Base-by-base conservation (phyloP, 2,329 filamentous ascomycete species). In the Exophiala sp. region DNA sequence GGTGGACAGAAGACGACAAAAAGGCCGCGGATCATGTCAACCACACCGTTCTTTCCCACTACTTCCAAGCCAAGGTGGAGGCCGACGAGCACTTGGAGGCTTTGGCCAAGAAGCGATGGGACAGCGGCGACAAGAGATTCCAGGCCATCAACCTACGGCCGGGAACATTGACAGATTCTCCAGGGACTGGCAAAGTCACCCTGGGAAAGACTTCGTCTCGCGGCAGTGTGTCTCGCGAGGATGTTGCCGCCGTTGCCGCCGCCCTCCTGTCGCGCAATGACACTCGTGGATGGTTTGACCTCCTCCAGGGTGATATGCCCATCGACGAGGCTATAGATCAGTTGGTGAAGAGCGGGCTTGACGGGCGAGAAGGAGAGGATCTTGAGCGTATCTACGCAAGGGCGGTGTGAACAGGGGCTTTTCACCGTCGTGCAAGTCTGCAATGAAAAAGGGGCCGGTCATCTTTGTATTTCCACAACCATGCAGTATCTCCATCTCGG, bases 31-130 rank as follows among this genome's bases (percentile, higher is more conserved):
- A 73, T 44, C 68, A 73, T 53, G 65, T 70, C 29, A 77, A 77
- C 57, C 67, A 65, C n/a, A 68, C 74, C 22, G 62, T 73, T 0
- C 64, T 80, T 14, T 73, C 75, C 1, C 66, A 71, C 9, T 80
- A 80, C 58, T 73, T 69, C 56, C 67, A 73, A 35, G 77, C 77
- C 14, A 80, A 80, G 58, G 67, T 77, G 22, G 76, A 75, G 18
- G 76, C 77, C 1, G 77, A 80, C 54, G 75, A 79, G 63, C 75
- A 75, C 43, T 65, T 79, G 58, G 73, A 73, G 8, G 71, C 74
- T 3, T 59, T 73, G 29, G 65, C 69, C 7, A 64, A 63, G 48
- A 64, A 61, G 56, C 63, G 68, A 18, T 16, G 37, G 24, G 54
- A 57, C 35, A 34, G 38, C 16, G 52, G 60, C 60, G 14, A 66